Conservation (phyloP, 2,329 filamentous ascomycete genomes). For the Exophiala dermatitidis region DNA sequence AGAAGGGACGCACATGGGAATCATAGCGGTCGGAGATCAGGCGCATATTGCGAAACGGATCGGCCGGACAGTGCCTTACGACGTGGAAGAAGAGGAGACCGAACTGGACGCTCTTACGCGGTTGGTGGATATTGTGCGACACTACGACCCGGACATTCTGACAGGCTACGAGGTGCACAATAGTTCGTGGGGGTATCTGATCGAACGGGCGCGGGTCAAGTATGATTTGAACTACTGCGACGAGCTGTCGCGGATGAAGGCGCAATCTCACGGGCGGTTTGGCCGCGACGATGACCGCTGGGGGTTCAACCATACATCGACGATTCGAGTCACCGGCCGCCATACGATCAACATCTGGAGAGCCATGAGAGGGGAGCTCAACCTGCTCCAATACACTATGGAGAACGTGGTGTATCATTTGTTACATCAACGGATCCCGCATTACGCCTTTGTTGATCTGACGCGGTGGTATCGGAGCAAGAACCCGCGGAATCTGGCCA, state of each 20-base stretch:
- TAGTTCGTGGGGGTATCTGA: slow-evolving; percentile 88
- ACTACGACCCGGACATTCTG: slow-evolving; percentile 81
- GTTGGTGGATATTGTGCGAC: slow-evolving; percentile 79
- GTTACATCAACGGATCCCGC: slow-evolving; percentile 77
- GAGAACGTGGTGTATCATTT: slow-evolving; percentile 93
- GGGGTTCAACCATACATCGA: slow-evolving; percentile 91
- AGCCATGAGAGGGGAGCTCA: slow-evolving; percentile 88
- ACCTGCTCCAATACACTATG: slow-evolving; percentile 88
- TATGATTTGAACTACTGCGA: slow-evolving; percentile 89
- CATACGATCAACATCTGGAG: slow-evolving; percentile 98
- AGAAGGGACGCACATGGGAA: slow-evolving; percentile 56
- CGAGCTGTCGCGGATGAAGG: slow-evolving; percentile 83
- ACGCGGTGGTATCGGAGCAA: slow-evolving; percentile 73
- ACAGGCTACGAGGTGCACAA: slow-evolving; percentile 94
- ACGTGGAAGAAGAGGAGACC: slow-evolving; percentile 65
- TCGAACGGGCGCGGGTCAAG: slow-evolving; percentile 76
- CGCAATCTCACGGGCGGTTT: slow-evolving; percentile 71
- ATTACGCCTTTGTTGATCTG: slow-evolving; percentile 71
- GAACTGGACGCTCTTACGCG: slow-evolving; percentile 79
- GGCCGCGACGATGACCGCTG: slow-evolving; percentile 82
- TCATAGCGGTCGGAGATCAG: slow-evolving; percentile 63
- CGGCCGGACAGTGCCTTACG: slow-evolving; percentile 52
- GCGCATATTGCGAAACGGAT: slow-evolving; percentile 55
- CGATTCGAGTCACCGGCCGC: slow-evolving; percentile 82
- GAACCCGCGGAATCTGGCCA: slow-evolving; percentile 61